Evolutionary conservation across 768 basidiomycete species (phyloP).

Genomic region (Pleurotus tuber-regium): DNA sequence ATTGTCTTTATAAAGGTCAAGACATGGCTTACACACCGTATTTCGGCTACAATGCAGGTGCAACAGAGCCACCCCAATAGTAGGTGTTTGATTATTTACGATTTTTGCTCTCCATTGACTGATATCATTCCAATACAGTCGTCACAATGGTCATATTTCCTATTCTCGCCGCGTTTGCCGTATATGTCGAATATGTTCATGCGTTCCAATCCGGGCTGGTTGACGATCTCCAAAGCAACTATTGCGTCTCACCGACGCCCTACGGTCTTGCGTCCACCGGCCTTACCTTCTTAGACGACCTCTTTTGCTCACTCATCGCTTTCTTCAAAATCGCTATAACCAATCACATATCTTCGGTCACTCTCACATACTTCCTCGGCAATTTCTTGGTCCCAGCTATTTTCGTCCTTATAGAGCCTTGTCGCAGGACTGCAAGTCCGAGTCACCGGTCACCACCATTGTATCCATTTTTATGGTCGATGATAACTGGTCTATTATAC

Average conservation of each 20-base stretch:
- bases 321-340: background rate
- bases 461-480: background rate
- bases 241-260: background rate
- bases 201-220: background rate
- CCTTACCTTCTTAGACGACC: background rate
- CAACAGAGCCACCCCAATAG: no score
- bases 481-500: background rate
- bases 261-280: constrained; percentile 1
- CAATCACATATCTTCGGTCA: background rate
- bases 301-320: background rate
- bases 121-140: no score
- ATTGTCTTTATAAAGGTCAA: no score
- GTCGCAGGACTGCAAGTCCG: background rate
- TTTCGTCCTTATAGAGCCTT: background rate
- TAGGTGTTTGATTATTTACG: no score
- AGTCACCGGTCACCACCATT: background rate
- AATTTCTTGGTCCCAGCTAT: constrained; percentile 1
- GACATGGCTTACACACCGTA: no score
- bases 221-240: background rate
- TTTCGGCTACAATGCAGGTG: no score
- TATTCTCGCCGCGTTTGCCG: background rate
- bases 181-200: background rate
- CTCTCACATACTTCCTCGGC: background rate
- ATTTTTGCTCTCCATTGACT: no score
- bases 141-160: no score